These are phyloP conservation scores for Lachnellula hyalina DNA, from an alignment of 2,329 filamentous ascomycete genomes.

Conservation along the genomic window DNA sequence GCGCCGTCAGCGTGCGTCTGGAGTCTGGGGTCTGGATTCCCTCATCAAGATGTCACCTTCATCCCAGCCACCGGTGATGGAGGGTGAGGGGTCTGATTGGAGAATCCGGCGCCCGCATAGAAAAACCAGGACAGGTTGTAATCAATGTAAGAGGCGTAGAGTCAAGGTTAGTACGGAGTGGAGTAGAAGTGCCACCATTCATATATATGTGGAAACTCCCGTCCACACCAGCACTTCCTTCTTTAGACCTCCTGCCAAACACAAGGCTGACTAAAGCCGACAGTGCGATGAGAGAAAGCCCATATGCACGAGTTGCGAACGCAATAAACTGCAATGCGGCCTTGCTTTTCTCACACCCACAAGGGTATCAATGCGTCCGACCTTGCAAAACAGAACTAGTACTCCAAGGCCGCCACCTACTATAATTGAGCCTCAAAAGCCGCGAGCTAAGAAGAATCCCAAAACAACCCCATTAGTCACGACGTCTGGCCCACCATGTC, in stretches of 20 bases:
- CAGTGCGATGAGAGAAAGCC: conserved; percentile 20
- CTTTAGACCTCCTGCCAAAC: not conserved
- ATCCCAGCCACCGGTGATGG: not conserved
- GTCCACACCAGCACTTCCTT: not conserved
- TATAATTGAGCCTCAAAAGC: no score
- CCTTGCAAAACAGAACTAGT: not conserved
- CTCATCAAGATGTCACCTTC: no score
- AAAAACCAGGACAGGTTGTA: conserved; percentile 11
- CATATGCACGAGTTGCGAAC: conserved; percentile 12
- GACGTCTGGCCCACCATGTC: not conserved
- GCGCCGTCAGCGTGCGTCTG: not conserved
- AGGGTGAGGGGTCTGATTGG: not conserved
- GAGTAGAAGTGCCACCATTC: not conserved
- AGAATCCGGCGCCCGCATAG: conserved; percentile 6
- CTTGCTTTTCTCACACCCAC: conserved; percentile 7
- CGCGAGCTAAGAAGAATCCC: no score
- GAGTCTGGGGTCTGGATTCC: not conserved
- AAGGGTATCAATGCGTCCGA: not conserved
- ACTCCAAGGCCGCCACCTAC: no score
- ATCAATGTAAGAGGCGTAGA: conserved; percentile 10
- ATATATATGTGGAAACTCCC: not conserved
- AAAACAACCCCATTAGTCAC: no score
- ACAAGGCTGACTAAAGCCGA: not conserved
- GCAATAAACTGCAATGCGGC: conserved; percentile 10
- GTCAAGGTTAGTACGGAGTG: conserved; percentile 10